Base-by-base conservation (phyloP, 2,329 filamentous ascomycete species). In the Cercospora sp. region DNA sequence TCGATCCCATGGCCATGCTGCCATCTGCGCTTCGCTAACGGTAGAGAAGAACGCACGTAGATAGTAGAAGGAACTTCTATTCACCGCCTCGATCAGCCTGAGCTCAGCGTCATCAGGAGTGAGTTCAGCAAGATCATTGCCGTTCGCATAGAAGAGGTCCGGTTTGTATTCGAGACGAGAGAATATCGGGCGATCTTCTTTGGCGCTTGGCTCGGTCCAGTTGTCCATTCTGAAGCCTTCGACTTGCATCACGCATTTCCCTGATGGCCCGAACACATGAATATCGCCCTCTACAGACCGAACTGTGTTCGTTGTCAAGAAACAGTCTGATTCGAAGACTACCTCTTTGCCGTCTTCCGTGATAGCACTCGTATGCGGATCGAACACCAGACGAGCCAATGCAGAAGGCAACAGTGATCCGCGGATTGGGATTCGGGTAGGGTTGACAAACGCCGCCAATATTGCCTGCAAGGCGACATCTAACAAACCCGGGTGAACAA, bases 401-500 rank as follows among this genome's bases (percentile, higher is more conserved):
- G 67, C 67, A 20, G 69, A 67, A 23, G 69, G 69, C 31, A 71
- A 42, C 42, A 67, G 65, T 45, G 69, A 69, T 5, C 67, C 69
- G 48, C 65, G 67, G n/a, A 71, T 68, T 16, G 67, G 67, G 23
- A 69, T 69, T 23, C 69, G 67, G n/a, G 67, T 63, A 58, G 70
- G 79, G 28, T 73, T 75, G 20, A 69, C 71, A 55, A 72, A 71
- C 1, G 79, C 78, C 2, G 74, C 70, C 20, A 79, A 55, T 18
- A 76, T 67, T 0, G 74, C 69, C 60, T 80, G 79, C 13, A 80
- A 69, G 1, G 75, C 75, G 16, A 70, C 73, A 55, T 80, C 79
- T 1, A 80, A 67, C 12, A 68, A 51, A 0, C 69, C 73, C 1
- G 79, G 79, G 63, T 80, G 77, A 7, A 78, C 58, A 3, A 72